Conservation (phyloP, 129 eudicot genomes). For the Rutidosis leptorrhynchoides region DNA sequence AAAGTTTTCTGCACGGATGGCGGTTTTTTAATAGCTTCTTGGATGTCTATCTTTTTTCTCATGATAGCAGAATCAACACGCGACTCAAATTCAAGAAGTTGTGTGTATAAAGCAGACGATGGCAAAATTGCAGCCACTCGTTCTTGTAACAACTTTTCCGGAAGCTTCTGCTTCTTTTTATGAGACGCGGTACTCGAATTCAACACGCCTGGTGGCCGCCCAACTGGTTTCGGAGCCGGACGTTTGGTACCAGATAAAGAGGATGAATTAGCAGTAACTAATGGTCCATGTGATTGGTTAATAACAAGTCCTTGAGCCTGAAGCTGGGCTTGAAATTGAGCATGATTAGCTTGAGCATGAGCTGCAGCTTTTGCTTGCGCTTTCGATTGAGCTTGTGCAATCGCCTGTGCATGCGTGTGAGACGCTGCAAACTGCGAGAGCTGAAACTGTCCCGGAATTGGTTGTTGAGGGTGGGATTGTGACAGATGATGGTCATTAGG, state of each 20-base stretch:
- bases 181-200: slow-evolving; percentile 40
- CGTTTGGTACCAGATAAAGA: slow-evolving; percentile 50
- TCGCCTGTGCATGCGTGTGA: slow-evolving; percentile 70
- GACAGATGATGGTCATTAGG: slow-evolving; percentile 39
- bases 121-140: slow-evolving; percentile 85
- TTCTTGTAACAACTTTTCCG: slow-evolving; percentile 67
- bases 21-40: slow-evolving; percentile 77
- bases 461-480: slow-evolving; percentile 45
- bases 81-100: slow-evolving; percentile 91
- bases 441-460: slow-evolving; percentile 55
- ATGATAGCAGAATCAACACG: slow-evolving; percentile 82
- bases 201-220: slow-evolving; percentile 61
- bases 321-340: slow-evolving; percentile 68
- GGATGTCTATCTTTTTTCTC: slow-evolving; percentile 82
- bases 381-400: slow-evolving; percentile 62
- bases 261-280: slow-evolving; percentile 45
- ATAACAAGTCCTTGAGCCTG: slow-evolving; percentile 69
- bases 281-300: slow-evolving; percentile 45
- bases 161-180: slow-evolving; percentile 74
- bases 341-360: slow-evolving; percentile 55
- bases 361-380: slow-evolving; percentile 57
- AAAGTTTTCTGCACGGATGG: slow-evolving; percentile 78
- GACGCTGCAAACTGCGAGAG: slow-evolving; percentile 58
- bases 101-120: slow-evolving; percentile 76
- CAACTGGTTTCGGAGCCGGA: slow-evolving; percentile 58